Evolutionary conservation across 148 eudicot species (phyloP), one percentile per base, ranked within the genome.

Genomic region (Bassia scoparia): DNA sequence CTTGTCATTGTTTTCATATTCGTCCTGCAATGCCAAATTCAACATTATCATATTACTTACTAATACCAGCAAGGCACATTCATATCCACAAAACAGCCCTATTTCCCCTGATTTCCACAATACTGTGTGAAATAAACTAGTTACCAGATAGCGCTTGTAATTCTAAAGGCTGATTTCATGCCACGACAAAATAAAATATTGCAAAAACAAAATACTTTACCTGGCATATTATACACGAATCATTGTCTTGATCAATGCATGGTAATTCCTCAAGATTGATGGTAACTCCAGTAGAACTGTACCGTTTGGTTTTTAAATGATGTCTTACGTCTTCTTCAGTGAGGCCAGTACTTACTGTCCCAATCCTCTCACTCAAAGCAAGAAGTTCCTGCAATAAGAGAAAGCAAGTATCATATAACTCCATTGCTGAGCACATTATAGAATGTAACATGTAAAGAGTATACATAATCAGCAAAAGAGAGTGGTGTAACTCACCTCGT

Each of bases 211-310:
- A 5, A 26, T 27, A 7, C 2, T 31, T 26, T 86, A 95, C 99
- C 99, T 89, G 97, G 81, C 99, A 95, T 69, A 95, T 84, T 24
- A 88, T 87, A 66, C 99, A 96, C 60, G 89, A 87, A 77, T 92
- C 91, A 49, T 71, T 65, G 72, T 80, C 85, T 49, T 84, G 87
- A 73, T 90, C 89, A 12, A 17, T 66, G 58, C 74, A 79, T 38
- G 90, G 78, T 62, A 79, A 76, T 53, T 86, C 87, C 77, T 86
- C 92, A 43, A 82, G 69, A 70, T 86, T 81, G 68, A 77, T 76
- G 76, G 74, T 23, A 60, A 84, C 75, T 63, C 74, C 21, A 8
- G 82, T 77, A 46, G 86, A 79, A 68, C 68, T 37, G 78, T 83
- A 81, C 41, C 64, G 72, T 82, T 86, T 86, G 37, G 84, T 81